These are phyloP conservation scores for Mucuna pruriens DNA, from an alignment of 306 rosid species.

Conservation along the genomic window DNA sequence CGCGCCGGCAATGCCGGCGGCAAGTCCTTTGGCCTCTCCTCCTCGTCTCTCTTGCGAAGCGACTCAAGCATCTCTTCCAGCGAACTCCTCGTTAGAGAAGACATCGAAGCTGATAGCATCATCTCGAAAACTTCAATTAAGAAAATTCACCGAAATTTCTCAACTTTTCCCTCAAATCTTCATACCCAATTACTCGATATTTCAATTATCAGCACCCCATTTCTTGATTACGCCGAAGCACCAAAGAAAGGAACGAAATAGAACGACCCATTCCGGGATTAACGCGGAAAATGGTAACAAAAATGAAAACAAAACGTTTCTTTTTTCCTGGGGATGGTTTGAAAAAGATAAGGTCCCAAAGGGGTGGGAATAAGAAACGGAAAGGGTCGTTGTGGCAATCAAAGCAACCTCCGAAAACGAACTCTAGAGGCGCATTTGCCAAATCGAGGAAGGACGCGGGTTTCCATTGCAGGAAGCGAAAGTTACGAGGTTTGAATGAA, in stretches of 20 bases:
- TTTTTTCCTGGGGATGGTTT: neutral
- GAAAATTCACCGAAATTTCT: slow-evolving; percentile 6
- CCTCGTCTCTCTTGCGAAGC: slow-evolving; percentile 76
- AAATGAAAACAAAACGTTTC: neutral
- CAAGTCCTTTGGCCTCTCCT: slow-evolving; percentile 75
- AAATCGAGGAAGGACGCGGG: slow-evolving; percentile 47
- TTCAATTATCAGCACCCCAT: slow-evolving; percentile 25
- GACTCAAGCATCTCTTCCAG: slow-evolving; percentile 97
- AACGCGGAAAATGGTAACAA: neutral
- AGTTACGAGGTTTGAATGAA: slow-evolving; percentile 56
- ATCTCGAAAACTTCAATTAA: slow-evolving; percentile 31
- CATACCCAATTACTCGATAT: slow-evolving; percentile 36
- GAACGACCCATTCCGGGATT: slow-evolving; percentile 37
- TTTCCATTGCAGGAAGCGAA: slow-evolving; percentile 50
- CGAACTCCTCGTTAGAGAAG: slow-evolving; percentile 78
- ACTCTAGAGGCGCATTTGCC: slow-evolving; percentile 49
- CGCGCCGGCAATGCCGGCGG: slow-evolving; percentile 98
- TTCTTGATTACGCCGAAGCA: slow-evolving; percentile 41
- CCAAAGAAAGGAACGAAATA: too few relatives aligned
- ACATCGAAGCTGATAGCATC: slow-evolving; percentile 74
- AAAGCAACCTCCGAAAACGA: slow-evolving; percentile 39
- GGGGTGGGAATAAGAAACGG: neutral
- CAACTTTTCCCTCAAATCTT: slow-evolving; percentile 39
- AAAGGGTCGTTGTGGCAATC: neutral
- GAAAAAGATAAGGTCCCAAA: slow-evolving; percentile 1